Evolutionary conservation across 2,329 filamentous ascomycete species (phyloP), one percentile per base, ranked within the genome.

Genomic region (Bimuria novae-zelandiae): DNA sequence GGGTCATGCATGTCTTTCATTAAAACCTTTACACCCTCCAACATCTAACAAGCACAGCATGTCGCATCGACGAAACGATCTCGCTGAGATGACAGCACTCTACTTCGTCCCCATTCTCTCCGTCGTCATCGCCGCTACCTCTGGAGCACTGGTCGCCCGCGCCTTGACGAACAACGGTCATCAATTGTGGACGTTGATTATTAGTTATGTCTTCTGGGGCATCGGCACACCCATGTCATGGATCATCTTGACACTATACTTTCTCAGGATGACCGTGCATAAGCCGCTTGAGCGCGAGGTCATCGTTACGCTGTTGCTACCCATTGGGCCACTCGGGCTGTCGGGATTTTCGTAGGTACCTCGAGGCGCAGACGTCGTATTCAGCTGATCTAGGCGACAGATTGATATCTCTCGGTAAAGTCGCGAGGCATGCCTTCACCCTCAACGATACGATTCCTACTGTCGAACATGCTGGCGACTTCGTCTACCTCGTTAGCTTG

Each of bases 141-240:
- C n/a, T n/a, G n/a, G n/a, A n/a, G n/a, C n/a, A n/a, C n/a, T 21
- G 12, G 40, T 89, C 0, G 85, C 87, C 5, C 77, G 79, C n/a
- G 76, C 82, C 12, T 77, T 90, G 0, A 79, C 80, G 1, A 75
- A 85, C 57, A 72, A 74, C 1, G 69, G 78, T 16, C 79, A 85
- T 58, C 84, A 84, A 3, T 68, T 88, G 17, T 81, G 80, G 32
- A 90, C 87, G 0, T 63, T 90, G 19, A 74, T 89, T n/a, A 77
- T 77, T 14, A 85, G 80, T 3, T 90, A 89, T 65, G 75, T 89
- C 14, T 81, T 90, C 59, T 89, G 85, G 85, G 87, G 87, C 0
- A 83, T 84, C 52, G 84, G 85, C 4, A 79, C 80, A 2, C 82
- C 82, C 0, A 72, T 90, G 45, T 82, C 86, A 1, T 80, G 86